Percentiles rank a stretch among this genome's conserved stretches.
phyloP scores from a whole-genome alignment of 345 rosid species.

The Cardamine resedifolia region DNA sequence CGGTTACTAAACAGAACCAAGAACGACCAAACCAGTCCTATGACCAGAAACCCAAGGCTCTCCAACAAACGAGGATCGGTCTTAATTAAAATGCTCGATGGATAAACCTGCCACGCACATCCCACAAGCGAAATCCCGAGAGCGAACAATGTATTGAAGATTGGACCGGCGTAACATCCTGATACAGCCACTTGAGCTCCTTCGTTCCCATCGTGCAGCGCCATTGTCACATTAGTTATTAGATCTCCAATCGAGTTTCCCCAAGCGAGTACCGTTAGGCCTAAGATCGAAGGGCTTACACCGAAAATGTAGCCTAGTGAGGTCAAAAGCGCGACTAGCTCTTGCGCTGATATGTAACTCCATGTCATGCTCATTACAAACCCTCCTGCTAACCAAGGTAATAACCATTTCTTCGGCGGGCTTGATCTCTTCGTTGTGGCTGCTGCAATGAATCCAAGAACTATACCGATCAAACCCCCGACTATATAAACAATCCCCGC shows the following conservation, averaged over 20 bases:
- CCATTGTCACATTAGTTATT: slow-evolving; percentile 78
- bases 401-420: slow-evolving; percentile 65
- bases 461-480: slow-evolving; percentile 55
- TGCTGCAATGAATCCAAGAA: slow-evolving; percentile 60
- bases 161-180: slow-evolving; percentile 91
- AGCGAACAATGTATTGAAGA: slow-evolving; percentile 81
- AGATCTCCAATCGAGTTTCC: slow-evolving; percentile 94
- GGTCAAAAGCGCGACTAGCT: slow-evolving; percentile 69
- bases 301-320: slow-evolving; percentile 66
- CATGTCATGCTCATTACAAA: slow-evolving; percentile 85
- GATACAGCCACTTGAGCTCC: slow-evolving; percentile 88
- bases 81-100: slow-evolving; percentile 57
- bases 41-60: slow-evolving; percentile 64
- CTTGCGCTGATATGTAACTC: slow-evolving; percentile 86
- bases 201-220: slow-evolving; percentile 66
- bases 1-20: slow-evolving; percentile 66
- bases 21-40: slow-evolving; percentile 81
- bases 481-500: slow-evolving; percentile 44
- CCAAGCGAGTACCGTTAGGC: slow-evolving; percentile 92
- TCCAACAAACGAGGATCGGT: slow-evolving; percentile 62
- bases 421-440: slow-evolving; percentile 50
- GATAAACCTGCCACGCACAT: slow-evolving; percentile 62
- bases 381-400: slow-evolving; percentile 80
- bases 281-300: slow-evolving; percentile 77
- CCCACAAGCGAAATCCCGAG: slow-evolving; percentile 68